Percentiles rank a stretch among this genome's conserved stretches.
Evolutionary conservation across 2,329 filamentous ascomycete genomes (phyloP).

Genomic region (Arthrobotrys sinensis): DNA sequence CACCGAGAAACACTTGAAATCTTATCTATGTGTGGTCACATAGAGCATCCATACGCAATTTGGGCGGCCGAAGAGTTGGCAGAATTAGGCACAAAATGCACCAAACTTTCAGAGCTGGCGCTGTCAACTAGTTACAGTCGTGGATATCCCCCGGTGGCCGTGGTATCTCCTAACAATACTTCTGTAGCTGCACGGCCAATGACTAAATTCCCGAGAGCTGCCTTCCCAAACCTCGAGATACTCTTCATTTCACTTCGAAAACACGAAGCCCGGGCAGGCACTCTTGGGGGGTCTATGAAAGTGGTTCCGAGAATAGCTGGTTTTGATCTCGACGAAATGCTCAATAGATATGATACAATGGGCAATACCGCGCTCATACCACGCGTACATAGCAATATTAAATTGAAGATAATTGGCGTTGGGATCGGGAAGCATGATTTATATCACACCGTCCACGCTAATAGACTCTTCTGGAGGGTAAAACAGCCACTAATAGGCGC

Average conservation of each 20-base stretch:
- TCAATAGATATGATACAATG: too few relatives aligned
- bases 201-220: background rate
- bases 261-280: too few relatives aligned
- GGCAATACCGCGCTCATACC: too few relatives aligned
- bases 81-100: background rate
- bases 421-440: background rate
- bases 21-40: background rate
- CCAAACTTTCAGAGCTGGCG: background rate
- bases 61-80: background rate
- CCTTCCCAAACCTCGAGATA: background rate
- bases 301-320: too few relatives aligned
- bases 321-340: too few relatives aligned
- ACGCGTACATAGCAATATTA: too few relatives aligned
- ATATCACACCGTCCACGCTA: too few relatives aligned
- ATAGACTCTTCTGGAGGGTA: too few relatives aligned
- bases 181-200: too few relatives aligned
- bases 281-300: too few relatives aligned
- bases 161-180: background rate
- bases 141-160: background rate
- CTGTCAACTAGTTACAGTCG: background rate
- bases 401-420: background rate
- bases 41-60: background rate
- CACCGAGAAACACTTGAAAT: background rate
- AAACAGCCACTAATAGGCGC: background rate
- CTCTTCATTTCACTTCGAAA: too few relatives aligned